Percentiles rank a stretch among this genome's conserved stretches.
These are phyloP conservation scores for Colletotrichum phormii DNA, from an alignment of 2,329 filamentous ascomycete species.

Conservation along the genomic window DNA sequence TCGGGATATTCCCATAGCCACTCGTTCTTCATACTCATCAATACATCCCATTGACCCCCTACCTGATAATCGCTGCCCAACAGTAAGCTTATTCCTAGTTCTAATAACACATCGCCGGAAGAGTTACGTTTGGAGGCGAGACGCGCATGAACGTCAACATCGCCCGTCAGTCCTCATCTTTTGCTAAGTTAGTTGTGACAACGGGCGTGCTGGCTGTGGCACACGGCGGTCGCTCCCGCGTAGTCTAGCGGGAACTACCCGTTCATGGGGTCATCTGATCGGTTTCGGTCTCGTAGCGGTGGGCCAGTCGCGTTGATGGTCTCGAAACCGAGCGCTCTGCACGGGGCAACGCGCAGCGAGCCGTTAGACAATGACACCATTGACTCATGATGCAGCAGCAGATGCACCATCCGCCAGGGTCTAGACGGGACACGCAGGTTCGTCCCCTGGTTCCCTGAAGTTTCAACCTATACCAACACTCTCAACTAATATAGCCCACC, in stretches of 20 bases:
- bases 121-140: neutral
- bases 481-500: too few species aligned
- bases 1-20: too few species aligned
- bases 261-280: neutral
- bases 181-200: neutral
- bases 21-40: too few species aligned
- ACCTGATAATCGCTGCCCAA: too few species aligned
- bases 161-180: neutral
- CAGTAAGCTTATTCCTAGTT: slow-evolving; percentile 2
- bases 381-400: neutral
- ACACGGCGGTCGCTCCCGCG: slow-evolving; percentile 7
- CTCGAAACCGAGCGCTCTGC: neutral
- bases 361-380: neutral
- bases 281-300: slow-evolving; percentile 21
- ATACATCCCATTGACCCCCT: too few species aligned
- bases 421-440: neutral
- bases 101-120: neutral
- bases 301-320: neutral
- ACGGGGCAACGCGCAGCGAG: neutral
- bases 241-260: neutral
- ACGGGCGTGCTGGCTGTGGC: neutral
- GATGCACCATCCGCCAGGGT: neutral
- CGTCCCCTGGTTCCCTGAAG: neutral
- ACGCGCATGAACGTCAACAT: neutral
- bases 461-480: neutral